Evolutionary conservation across 257 asterid species (phyloP).

Genomic region (Nicotiana obtusifolia): DNA sequence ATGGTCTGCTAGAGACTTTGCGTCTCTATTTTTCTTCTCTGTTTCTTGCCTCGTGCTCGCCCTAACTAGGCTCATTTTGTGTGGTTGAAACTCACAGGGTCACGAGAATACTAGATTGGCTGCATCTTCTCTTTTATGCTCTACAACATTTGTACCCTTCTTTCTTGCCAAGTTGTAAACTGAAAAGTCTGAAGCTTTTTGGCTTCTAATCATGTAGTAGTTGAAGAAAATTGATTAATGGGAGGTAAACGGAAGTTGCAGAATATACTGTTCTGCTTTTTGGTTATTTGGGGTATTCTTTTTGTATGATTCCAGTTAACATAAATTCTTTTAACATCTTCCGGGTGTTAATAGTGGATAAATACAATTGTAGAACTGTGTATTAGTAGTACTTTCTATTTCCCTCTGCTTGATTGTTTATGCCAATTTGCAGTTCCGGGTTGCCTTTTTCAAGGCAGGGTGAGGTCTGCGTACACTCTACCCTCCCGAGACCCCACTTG

Average conservation of each 20-base stretch:
- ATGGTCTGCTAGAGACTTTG: slow-evolving; percentile 81
- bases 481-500: too few species aligned
- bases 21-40: slow-evolving; percentile 55
- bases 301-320: slow-evolving; percentile 1
- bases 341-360: too few species aligned
- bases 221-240: background rate
- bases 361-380: too few species aligned
- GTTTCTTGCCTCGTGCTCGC: slow-evolving; percentile 60
- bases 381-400: too few species aligned
- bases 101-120: background rate
- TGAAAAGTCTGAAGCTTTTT: background rate
- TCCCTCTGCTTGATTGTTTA: background rate
- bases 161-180: background rate
- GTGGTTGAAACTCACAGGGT: slow-evolving; percentile 26
- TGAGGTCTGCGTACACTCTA: too few species aligned
- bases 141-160: background rate
- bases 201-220: slow-evolving; percentile 5
- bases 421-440: background rate
- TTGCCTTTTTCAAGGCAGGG: too few species aligned
- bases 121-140: background rate
- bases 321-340: background rate
- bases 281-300: background rate
- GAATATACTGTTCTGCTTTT: slow-evolving; percentile 36
- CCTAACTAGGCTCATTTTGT: slow-evolving; percentile 54
- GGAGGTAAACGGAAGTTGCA: slow-evolving; percentile 11